These are phyloP conservation scores for Panaeolus papilionaceus DNA, from an alignment of 768 basidiomycete species.

Conservation along the genomic window DNA sequence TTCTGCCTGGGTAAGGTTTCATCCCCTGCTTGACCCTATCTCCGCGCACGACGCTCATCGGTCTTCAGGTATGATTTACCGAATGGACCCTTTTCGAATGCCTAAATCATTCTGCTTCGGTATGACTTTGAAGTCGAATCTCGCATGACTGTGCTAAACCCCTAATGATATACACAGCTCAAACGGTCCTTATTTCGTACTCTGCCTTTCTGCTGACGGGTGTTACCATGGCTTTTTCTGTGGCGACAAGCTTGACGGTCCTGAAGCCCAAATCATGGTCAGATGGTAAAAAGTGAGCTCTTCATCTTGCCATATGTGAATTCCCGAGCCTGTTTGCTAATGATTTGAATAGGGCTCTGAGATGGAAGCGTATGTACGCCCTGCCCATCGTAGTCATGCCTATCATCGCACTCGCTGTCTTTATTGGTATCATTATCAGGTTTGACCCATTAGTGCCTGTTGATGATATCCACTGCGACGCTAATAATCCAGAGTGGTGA, in stretches of 20 bases:
- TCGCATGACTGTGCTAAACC: background rate
- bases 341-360: conserved; percentile 43
- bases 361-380: conserved; percentile 53
- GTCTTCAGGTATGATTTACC: conserved; percentile 61
- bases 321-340: conserved; percentile 7
- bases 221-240: conserved; percentile 47
- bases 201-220: conserved; percentile 53
- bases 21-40: background rate
- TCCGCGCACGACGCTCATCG: background rate
- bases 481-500: conserved; percentile 65
- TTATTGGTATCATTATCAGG: conserved; percentile 49
- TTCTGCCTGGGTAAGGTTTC: conserved; percentile 63
- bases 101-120: conserved; percentile 63
- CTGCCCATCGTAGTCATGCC: conserved; percentile 57
- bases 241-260: conserved; percentile 48
- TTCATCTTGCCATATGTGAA: conserved; percentile 22
- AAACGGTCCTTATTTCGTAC: conserved; percentile 49
- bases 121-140: conserved; percentile 31
- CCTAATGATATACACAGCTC: conserved; percentile 37
- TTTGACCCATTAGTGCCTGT: conserved; percentile 50
- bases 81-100: conserved; percentile 68
- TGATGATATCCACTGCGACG: conserved; percentile 66
- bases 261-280: conserved; percentile 49
- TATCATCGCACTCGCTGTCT: conserved; percentile 45
- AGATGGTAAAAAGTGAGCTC: conserved; percentile 38